Evolutionary conservation across 2,329 filamentous ascomycete genomes (phyloP).

Genomic region (Cladophialophora bantiana): DNA sequence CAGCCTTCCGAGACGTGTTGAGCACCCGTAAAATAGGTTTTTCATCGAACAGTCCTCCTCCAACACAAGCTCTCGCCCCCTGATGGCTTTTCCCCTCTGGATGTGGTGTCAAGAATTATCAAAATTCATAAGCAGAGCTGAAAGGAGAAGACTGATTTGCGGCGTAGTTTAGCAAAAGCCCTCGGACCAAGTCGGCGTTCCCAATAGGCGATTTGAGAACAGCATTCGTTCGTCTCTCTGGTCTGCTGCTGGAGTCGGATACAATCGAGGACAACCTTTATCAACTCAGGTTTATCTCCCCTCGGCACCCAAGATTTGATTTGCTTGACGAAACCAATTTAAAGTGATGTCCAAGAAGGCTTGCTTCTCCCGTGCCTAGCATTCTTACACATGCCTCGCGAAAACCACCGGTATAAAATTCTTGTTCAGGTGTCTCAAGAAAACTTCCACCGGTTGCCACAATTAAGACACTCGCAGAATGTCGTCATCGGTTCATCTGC

Average conservation of each 20-base stretch:
- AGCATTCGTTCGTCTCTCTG: background rate
- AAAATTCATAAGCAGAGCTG: background rate
- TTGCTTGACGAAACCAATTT: background rate
- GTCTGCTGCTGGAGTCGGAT: background rate
- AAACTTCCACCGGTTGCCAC: constrained; percentile 55
- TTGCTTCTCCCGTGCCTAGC: background rate
- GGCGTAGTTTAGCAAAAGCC: background rate
- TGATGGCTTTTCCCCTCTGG: background rate
- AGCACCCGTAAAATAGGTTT: background rate
- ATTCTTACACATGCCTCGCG: background rate
- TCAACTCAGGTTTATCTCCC: background rate
- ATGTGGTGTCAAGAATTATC: background rate
- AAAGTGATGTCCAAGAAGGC: background rate
- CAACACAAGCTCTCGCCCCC: background rate
- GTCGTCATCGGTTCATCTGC: constrained; percentile 82
- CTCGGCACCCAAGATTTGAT: background rate
- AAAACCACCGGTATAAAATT: background rate
- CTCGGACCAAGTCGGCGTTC: background rate
- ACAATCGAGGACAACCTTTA: background rate
- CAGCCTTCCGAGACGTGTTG: background rate
- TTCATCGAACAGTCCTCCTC: background rate
- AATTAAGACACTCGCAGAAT: constrained; percentile 57
- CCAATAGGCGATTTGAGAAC: background rate
- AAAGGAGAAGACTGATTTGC: background rate
- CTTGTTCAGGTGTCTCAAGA: constrained; percentile 20